These are phyloP conservation scores for Pulveroboletus sp. DNA, from an alignment of 768 basidiomycete genomes.

Conservation along the genomic window DNA sequence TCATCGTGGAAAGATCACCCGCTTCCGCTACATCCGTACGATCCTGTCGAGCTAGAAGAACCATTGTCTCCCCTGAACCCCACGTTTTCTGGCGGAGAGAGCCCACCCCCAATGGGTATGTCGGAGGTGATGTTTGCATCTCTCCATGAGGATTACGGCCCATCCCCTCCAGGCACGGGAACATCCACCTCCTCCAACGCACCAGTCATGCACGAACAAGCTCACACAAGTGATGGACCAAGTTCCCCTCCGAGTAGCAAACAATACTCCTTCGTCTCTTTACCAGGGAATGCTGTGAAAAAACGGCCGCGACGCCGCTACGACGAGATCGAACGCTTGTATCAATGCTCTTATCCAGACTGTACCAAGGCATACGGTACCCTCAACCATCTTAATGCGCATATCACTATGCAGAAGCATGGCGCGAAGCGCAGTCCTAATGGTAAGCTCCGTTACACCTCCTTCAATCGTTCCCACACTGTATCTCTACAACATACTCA, in stretches of 20 bases:
- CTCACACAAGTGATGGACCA: conserved; percentile 15
- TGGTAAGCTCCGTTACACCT: conserved; percentile 49
- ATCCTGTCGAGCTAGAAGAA: conserved; percentile 38
- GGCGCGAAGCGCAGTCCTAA: conserved; percentile 84
- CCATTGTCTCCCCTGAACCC: conserved; percentile 55
- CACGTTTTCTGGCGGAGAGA: conserved; percentile 45
- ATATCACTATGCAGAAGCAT: conserved; percentile 98
- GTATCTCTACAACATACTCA: conserved; percentile 7
- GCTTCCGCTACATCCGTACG: conserved; percentile 32
- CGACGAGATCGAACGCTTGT: conserved; percentile 94
- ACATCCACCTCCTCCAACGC: conserved; percentile 54
- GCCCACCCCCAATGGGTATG: conserved; percentile 32
- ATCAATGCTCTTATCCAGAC: conserved; percentile 77
- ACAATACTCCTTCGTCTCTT: conserved; percentile 77
- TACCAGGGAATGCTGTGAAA: conserved; percentile 77
- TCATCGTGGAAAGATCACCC: conserved; percentile 31
- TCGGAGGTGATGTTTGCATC: conserved; percentile 40
- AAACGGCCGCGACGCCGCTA: conserved; percentile 83
- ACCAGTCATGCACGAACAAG: conserved; percentile 26
- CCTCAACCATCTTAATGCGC: conserved; percentile 95
- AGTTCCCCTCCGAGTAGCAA: conserved; percentile 48
- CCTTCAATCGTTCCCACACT: not conserved
- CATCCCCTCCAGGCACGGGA: conserved; percentile 59
- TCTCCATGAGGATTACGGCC: conserved; percentile 48
- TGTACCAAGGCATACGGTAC: conserved; percentile 89